Evolutionary conservation across 2,329 filamentous ascomycete genomes (phyloP).

Genomic region (Coccinonectria pachysandricola): DNA sequence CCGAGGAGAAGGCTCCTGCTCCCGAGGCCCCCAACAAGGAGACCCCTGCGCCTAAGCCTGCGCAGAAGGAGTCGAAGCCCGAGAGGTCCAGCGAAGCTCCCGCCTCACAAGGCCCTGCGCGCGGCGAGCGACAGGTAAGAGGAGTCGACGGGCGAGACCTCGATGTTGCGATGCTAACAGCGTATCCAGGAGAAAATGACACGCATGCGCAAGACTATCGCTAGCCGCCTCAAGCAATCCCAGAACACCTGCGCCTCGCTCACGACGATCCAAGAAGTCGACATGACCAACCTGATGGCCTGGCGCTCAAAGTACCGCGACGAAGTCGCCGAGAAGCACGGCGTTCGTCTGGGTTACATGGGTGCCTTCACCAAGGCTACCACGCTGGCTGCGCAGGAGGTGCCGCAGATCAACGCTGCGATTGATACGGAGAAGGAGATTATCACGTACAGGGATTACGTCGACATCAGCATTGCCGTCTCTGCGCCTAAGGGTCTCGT

Average conservation of each 20-base stretch:
- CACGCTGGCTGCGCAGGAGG: slow-evolving; percentile 54
- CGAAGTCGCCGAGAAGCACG: slow-evolving; percentile 19
- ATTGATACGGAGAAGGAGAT: slow-evolving; percentile 48
- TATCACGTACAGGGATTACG: slow-evolving; percentile 47
- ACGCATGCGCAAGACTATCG: slow-evolving; percentile 68
- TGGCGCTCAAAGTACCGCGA: slow-evolving; percentile 55
- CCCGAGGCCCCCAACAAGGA: slow-evolving; percentile 1
- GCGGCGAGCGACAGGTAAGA: slow-evolving; percentile 14
- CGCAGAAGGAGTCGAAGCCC: slow-evolving; percentile 8
- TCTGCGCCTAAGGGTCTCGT: slow-evolving; percentile 62
- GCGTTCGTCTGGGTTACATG: slow-evolving; percentile 52
- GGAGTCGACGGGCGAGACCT: too few species aligned
- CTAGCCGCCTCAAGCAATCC: slow-evolving; percentile 56
- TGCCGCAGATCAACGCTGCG: slow-evolving; percentile 61
- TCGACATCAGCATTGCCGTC: slow-evolving; percentile 64
- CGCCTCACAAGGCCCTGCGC: slow-evolving; percentile 4
- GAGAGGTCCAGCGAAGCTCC: slow-evolving; percentile 5
- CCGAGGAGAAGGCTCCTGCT: slow-evolving; percentile 5
- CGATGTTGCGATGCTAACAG: slow-evolving; percentile 1
- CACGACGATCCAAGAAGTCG: slow-evolving; percentile 42
- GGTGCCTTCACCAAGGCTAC: slow-evolving; percentile 67
- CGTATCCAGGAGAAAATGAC: slow-evolving; percentile 30
- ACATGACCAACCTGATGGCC: slow-evolving; percentile 56
- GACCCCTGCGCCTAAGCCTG: slow-evolving; percentile 5
- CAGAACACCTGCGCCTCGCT: slow-evolving; percentile 59